Conservation (phyloP, 1,139 yeast species). For the Saccharomyces hybrid region DNA sequence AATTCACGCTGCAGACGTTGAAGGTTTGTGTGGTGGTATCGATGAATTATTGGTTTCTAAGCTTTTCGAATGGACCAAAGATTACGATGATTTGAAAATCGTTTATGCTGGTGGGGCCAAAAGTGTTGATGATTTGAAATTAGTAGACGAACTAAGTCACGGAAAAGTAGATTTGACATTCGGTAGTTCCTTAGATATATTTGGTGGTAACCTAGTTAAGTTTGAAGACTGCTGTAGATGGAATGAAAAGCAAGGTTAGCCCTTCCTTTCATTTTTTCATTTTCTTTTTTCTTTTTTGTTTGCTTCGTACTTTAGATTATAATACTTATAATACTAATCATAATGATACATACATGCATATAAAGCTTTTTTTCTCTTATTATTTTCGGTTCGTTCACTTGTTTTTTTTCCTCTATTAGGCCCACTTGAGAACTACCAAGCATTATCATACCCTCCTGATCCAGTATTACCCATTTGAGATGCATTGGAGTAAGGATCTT, state of each 20-base stretch:
- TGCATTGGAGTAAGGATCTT: constrained; percentile 34
- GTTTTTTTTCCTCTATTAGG: neutral
- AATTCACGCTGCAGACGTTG: constrained; percentile 97
- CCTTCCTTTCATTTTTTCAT: neutral
- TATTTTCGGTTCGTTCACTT: neutral
- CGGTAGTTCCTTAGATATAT: constrained; percentile 89
- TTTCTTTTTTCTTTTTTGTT: neutral
- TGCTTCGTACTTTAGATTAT: constrained; percentile 1
- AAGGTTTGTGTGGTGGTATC: constrained; percentile 89
- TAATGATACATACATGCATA: constrained; percentile 3
- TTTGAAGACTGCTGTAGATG: constrained; percentile 68
- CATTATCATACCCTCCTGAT: constrained; percentile 26
- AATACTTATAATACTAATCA: constrained; percentile 1
- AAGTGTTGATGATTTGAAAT: constrained; percentile 55
- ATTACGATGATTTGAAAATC: constrained; percentile 50
- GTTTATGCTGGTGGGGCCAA: constrained; percentile 98
- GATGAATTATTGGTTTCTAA: constrained; percentile 67
- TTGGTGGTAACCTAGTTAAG: constrained; percentile 77
- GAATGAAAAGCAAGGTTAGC: constrained; percentile 40
- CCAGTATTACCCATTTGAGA: constrained; percentile 28
- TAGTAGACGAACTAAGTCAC: constrained; percentile 57
- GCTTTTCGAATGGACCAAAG: constrained; percentile 71
- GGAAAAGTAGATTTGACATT: constrained; percentile 87
- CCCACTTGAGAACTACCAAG: constrained; percentile 21
- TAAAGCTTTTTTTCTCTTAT: constrained; percentile 3